phyloP scores from a whole-genome alignment of 1,139 yeast species.

The Arxiozyma bovina region DNA sequence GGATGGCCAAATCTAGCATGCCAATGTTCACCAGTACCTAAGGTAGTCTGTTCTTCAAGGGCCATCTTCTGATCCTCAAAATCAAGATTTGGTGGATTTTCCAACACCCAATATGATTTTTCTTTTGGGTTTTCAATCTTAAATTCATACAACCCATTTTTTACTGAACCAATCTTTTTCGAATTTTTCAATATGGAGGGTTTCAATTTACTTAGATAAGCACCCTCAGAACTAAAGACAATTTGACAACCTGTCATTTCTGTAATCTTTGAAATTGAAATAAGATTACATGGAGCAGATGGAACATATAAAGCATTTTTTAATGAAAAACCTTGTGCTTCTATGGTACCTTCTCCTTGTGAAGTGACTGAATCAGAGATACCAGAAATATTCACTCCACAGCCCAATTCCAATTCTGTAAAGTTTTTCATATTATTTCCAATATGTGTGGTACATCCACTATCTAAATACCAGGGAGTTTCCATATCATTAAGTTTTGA shows the following conservation, averaged over 20 bases:
- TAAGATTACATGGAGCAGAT: background rate
- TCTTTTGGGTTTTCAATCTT: too few relatives aligned
- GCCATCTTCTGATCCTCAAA: too few relatives aligned
- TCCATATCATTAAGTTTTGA: too few relatives aligned
- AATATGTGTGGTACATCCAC: slow-evolving; percentile 1
- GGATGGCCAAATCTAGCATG: slow-evolving; percentile 1
- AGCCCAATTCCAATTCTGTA: too few relatives aligned
- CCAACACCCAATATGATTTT: too few relatives aligned
- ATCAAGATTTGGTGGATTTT: too few relatives aligned
- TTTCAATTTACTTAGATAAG: background rate
- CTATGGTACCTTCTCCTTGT: background rate
- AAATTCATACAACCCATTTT: background rate
- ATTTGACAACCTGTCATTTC: background rate
- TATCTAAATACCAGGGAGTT: background rate
- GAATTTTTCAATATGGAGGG: too few relatives aligned
- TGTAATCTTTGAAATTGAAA: background rate
- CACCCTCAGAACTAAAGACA: background rate
- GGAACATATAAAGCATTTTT: background rate
- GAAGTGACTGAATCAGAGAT: background rate
- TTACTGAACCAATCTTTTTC: background rate
- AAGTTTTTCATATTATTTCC: background rate
- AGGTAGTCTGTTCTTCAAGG: too few relatives aligned
- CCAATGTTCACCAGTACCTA: background rate
- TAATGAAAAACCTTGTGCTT: background rate
- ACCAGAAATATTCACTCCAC: background rate